Conservation (phyloP, 108 stramenopile genomes). For the Bacterosira constricta region DNA sequence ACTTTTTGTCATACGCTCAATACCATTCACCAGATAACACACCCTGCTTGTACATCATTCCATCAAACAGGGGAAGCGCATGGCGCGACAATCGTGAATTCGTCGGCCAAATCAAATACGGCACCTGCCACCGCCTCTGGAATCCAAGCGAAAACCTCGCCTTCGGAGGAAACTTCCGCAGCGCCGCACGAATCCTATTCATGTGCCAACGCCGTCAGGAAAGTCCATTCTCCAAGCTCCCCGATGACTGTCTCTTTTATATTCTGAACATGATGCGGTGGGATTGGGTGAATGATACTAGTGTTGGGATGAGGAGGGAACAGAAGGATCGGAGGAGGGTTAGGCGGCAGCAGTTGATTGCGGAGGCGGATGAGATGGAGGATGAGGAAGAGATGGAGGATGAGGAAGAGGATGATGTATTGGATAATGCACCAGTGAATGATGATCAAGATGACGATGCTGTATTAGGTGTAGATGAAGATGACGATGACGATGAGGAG, state of each 20-base stretch:
- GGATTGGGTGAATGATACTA: constrained; percentile 83
- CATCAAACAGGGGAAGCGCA: constrained; percentile 68
- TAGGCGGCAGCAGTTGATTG: constrained; percentile 38
- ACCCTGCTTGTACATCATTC: not conserved
- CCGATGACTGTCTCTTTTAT: constrained; percentile 86
- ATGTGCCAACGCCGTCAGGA: constrained; percentile 72
- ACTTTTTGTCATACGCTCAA: not conserved
- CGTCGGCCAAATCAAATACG: constrained; percentile 78
- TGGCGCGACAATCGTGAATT: constrained; percentile 88
- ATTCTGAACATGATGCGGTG: constrained; percentile 90
- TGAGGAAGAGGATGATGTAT: constrained; percentile 7
- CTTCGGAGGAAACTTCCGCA: constrained; percentile 69
- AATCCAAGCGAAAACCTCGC: constrained; percentile 61
- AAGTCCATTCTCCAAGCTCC: constrained; percentile 65
- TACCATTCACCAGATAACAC: too few relatives aligned
- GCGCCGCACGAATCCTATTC: constrained; percentile 54
- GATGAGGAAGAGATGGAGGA: constrained; percentile 13
- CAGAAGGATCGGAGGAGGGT: constrained; percentile 37
- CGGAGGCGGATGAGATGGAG: constrained; percentile 16
- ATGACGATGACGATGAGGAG: constrained; percentile 31
- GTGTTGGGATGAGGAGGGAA: constrained; percentile 46
- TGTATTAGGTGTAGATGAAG: constrained; percentile 48
- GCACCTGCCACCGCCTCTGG: constrained; percentile 82
- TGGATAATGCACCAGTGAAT: constrained; percentile 10
- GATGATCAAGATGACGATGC: constrained; percentile 34